phyloP scores from a whole-genome alignment of 2,329 filamentous ascomycete species.

The Epichloe gansuensis region DNA sequence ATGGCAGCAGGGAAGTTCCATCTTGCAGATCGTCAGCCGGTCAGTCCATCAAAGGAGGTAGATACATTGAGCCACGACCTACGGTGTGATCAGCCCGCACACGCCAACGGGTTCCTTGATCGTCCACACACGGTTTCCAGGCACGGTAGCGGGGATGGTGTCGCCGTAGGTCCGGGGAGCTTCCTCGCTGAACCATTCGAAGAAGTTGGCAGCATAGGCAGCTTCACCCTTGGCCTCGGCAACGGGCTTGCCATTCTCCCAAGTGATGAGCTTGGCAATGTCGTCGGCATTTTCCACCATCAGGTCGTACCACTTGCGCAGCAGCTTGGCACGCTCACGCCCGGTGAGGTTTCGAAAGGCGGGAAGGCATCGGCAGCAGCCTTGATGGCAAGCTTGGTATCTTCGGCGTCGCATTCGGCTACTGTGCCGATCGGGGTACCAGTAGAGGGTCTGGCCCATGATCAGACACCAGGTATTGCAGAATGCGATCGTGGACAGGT shows the following conservation, averaged over 20 bases:
- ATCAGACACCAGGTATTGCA: neutral
- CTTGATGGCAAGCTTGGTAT: conserved; percentile 70
- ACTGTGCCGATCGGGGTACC: conserved; percentile 69
- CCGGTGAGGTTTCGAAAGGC: conserved; percentile 60
- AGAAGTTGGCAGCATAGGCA: conserved; percentile 60
- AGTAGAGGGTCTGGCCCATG: conserved; percentile 53
- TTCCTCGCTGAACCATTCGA: conserved; percentile 75
- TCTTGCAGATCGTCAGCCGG: conserved; percentile 16
- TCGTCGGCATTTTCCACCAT: conserved; percentile 70
- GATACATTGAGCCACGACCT: neutral
- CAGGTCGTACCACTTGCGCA: conserved; percentile 73
- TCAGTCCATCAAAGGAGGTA: neutral
- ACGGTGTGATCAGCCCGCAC: conserved; percentile 69
- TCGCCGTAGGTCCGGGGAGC: conserved; percentile 63
- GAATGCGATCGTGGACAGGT: neutral
- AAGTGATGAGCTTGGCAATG: conserved; percentile 70
- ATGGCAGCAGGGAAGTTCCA: conserved; percentile 82
- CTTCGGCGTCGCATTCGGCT: conserved; percentile 70
- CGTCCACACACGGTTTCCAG: conserved; percentile 65
- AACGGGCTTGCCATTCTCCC: conserved; percentile 80
- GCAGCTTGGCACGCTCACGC: conserved; percentile 59
- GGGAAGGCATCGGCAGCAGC: conserved; percentile 68
- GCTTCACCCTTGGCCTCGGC: conserved; percentile 64
- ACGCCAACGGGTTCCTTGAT: conserved; percentile 78
- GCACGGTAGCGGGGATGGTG: conserved; percentile 56